phyloP scores from a whole-genome alignment of 1,284 basidiomycete genomes.

The Jaminaea rosea region DNA sequence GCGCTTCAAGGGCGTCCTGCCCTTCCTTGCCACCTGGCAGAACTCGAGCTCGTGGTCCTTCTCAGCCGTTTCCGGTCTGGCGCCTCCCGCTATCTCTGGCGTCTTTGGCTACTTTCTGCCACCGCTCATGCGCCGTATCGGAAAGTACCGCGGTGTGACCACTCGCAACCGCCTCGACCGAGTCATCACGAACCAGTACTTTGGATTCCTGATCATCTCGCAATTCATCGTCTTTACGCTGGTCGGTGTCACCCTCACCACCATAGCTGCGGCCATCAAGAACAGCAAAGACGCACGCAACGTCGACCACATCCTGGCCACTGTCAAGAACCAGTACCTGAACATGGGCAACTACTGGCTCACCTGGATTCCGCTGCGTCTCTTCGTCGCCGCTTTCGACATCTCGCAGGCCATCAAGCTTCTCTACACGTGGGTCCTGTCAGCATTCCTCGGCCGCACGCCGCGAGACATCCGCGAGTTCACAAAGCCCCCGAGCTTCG shows the following conservation, averaged over 20 bases:
- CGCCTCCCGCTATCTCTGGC: constrained; percentile 39
- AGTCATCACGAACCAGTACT: constrained; percentile 36
- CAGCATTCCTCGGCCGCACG: constrained; percentile 74
- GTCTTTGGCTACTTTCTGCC: constrained; percentile 35
- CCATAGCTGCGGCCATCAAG: constrained; percentile 22
- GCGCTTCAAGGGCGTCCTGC: constrained; percentile 21
- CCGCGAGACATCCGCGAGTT: constrained; percentile 91
- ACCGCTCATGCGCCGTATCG: constrained; percentile 36
- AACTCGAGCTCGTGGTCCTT: constrained; percentile 25
- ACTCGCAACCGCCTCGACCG: constrained; percentile 33
- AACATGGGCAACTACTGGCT: constrained; percentile 44
- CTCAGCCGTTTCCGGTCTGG: constrained; percentile 32
- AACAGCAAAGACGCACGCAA: constrained; percentile 16
- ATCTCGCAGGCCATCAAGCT: constrained; percentile 90
- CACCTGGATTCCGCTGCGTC: constrained; percentile 58
- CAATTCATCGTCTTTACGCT: constrained; percentile 45
- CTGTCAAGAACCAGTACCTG: constrained; percentile 36
- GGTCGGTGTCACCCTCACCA: constrained; percentile 39
- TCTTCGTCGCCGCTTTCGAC: constrained; percentile 87
- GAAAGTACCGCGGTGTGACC: constrained; percentile 40
- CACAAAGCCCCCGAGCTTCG: constrained; percentile 87
- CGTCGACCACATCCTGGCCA: constrained; percentile 17
- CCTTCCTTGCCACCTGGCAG: constrained; percentile 31
- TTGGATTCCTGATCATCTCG: constrained; percentile 39
- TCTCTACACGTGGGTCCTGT: constrained; percentile 73